Percentiles rank a stretch among this genome's conserved stretches.
phyloP scores from a whole-genome alignment of 2,329 filamentous ascomycete species.

The Calonectria crousiana region DNA sequence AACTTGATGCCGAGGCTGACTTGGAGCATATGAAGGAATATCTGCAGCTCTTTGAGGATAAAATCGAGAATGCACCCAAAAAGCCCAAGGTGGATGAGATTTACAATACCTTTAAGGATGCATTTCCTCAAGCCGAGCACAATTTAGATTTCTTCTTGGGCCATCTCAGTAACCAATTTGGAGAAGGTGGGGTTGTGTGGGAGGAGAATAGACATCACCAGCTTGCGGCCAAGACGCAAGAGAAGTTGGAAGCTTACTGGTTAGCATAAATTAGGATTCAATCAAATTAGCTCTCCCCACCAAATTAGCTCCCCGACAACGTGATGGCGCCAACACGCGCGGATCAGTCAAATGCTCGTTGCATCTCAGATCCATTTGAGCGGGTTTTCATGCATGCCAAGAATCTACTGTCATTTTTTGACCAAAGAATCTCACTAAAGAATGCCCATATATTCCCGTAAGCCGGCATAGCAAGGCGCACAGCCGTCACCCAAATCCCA shows the following conservation, averaged over 20 bases:
- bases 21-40: not conserved
- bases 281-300: not conserved
- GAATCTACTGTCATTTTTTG: too few species aligned
- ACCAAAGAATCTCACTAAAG: not conserved
- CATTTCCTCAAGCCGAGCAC: not conserved
- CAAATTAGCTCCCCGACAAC: fast-evolving
- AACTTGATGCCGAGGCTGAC: not conserved
- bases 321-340: not conserved
- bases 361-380: not conserved
- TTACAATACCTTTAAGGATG: not conserved
- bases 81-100: not conserved
- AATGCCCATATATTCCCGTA: not conserved
- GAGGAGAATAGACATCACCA: not conserved
- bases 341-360: not conserved
- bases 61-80: not conserved
- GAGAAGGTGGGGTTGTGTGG: not conserved
- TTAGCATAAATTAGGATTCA: not conserved
- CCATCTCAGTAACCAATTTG: not conserved
- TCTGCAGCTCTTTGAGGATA: not conserved
- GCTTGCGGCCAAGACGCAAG: not conserved
- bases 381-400: not conserved
- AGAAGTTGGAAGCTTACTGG: not conserved
- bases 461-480: not conserved
- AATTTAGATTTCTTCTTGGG: not conserved
- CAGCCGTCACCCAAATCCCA: not conserved